These are phyloP conservation scores for Vicia sativa DNA, from an alignment of 306 rosid genomes.

Conservation along the genomic window DNA sequence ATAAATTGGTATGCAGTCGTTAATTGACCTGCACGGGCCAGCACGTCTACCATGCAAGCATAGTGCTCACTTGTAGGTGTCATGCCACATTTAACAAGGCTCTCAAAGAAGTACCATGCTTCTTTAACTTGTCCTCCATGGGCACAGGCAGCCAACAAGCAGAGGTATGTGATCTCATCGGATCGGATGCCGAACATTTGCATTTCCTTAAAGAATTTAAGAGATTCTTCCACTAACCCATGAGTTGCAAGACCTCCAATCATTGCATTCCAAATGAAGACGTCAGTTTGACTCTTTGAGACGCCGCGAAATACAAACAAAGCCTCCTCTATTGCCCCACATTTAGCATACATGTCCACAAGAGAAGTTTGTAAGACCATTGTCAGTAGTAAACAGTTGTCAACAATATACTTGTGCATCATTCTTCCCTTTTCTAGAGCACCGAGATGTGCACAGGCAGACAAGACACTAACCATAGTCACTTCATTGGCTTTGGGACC, in stretches of 20 bases:
- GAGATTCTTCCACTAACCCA: slow-evolving; percentile 61
- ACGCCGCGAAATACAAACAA: slow-evolving; percentile 49
- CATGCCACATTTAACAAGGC: slow-evolving; percentile 54
- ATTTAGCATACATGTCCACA: slow-evolving; percentile 88
- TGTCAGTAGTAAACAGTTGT: slow-evolving; percentile 55
- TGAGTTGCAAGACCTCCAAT: slow-evolving; percentile 83
- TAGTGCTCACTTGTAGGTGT: slow-evolving; percentile 62
- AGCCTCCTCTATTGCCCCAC: slow-evolving; percentile 80
- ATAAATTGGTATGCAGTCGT: slow-evolving; percentile 61
- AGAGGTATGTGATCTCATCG: slow-evolving; percentile 80
- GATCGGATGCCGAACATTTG: slow-evolving; percentile 53
- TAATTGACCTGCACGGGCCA: slow-evolving; percentile 72
- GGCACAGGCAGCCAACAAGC: slow-evolving; percentile 75
- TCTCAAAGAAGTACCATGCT: slow-evolving; percentile 74
- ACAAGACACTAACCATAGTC: slow-evolving; percentile 77
- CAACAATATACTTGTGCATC: slow-evolving; percentile 56
- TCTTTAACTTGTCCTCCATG: slow-evolving; percentile 75
- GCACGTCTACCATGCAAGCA: slow-evolving; percentile 81
- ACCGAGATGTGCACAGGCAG: slow-evolving; percentile 77
- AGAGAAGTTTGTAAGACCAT: slow-evolving; percentile 71
- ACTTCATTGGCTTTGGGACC: slow-evolving; percentile 75
- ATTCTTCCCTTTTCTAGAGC: slow-evolving; percentile 65
- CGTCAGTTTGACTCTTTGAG: slow-evolving; percentile 55
- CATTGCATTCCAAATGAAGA: slow-evolving; percentile 76
- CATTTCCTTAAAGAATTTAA: slow-evolving; percentile 62